phyloP scores from a whole-genome alignment of 2,329 filamentous ascomycete species.

The Colletotrichum plurivorum region DNA sequence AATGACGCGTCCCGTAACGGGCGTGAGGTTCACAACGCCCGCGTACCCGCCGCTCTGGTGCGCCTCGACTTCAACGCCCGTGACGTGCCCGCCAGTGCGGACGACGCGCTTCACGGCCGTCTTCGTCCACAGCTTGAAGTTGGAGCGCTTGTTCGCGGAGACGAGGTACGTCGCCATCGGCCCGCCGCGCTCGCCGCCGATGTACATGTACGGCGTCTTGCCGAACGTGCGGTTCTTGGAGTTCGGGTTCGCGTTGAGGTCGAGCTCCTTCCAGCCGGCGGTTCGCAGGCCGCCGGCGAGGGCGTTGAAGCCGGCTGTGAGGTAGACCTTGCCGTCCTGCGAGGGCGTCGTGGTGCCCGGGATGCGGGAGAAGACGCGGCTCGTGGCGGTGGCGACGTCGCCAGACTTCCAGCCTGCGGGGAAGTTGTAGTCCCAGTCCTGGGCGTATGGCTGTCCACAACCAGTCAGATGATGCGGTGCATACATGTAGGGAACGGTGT shows the following conservation, averaged over 20 bases:
- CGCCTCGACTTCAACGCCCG: slow-evolving; percentile 77
- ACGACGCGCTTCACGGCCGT: slow-evolving; percentile 78
- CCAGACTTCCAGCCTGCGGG: slow-evolving; percentile 78
- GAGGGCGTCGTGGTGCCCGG: slow-evolving; percentile 78
- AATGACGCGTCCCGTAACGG: slow-evolving; percentile 74
- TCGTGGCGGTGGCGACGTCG: slow-evolving; percentile 72
- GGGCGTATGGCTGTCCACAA: slow-evolving; percentile 68
- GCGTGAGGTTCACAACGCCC: slow-evolving; percentile 73
- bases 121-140: slow-evolving; percentile 78
- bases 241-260: slow-evolving; percentile 71
- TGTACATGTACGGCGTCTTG: slow-evolving; percentile 77
- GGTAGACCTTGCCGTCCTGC: slow-evolving; percentile 75
- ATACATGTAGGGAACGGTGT: too few relatives aligned
- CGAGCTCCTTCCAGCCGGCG: slow-evolving; percentile 74
- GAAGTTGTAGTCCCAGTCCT: slow-evolving; percentile 81
- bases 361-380: slow-evolving; percentile 77
- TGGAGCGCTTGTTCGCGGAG: slow-evolving; percentile 68
- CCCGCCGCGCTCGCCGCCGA: slow-evolving; percentile 75
- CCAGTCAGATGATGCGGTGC: too few relatives aligned
- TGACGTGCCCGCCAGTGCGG: slow-evolving; percentile 72
- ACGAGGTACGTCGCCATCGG: slow-evolving; percentile 81
- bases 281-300: slow-evolving; percentile 70
- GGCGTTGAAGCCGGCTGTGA: slow-evolving; percentile 76
- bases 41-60: slow-evolving; percentile 66
- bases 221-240: slow-evolving; percentile 77